These are phyloP conservation scores for Eucalyptus leucophloia DNA, from an alignment of 345 rosid genomes.

Conservation along the genomic window DNA sequence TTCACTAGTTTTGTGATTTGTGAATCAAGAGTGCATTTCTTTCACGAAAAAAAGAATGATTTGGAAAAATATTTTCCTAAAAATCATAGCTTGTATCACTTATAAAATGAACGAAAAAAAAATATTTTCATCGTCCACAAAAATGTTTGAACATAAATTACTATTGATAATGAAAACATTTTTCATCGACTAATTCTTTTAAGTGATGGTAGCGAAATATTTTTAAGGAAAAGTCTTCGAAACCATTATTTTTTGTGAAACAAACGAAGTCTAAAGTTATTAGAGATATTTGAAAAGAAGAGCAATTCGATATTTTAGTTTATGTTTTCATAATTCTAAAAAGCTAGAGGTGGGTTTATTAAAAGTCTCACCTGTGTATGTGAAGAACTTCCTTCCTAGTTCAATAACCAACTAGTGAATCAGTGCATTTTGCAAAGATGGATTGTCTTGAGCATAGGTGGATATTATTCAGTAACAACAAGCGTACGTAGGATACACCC, in stretches of 20 bases:
- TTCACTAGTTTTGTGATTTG: neutral
- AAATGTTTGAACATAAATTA: neutral
- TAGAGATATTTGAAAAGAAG: neutral
- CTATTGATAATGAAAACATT: no score
- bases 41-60: fast-evolving
- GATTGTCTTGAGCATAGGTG: neutral
- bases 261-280: neutral
- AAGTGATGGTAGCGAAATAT: no score
- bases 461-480: neutral
- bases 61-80: neutral
- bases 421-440: neutral
- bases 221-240: neutral
- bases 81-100: neutral
- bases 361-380: no score
- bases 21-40: neutral
- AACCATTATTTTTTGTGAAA: no score
- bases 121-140: no score
- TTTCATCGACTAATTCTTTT: neutral
- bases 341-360: neutral
- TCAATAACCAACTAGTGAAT: neutral
- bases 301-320: neutral
- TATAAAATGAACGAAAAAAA: no score
- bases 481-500: neutral
- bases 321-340: neutral
- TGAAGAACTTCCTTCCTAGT: neutral